Evolutionary conservation across 1,284 basidiomycete species (phyloP).

Genomic region (Bjerkandera adusta): DNA sequence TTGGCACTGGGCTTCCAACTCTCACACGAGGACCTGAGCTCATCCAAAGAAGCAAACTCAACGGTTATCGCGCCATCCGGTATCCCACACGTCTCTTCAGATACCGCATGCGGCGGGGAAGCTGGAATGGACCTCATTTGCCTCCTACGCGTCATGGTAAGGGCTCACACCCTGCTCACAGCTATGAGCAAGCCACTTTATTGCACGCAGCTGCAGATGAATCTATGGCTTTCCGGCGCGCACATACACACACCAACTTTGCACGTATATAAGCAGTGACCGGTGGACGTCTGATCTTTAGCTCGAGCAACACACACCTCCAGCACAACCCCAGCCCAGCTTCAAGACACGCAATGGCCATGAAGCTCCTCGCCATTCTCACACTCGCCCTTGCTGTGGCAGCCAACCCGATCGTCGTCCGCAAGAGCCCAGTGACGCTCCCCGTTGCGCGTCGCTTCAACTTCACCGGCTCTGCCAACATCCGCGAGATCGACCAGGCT

Average conservation of each 20-base stretch:
- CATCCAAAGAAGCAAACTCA: too few relatives aligned
- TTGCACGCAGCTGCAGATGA: too few relatives aligned
- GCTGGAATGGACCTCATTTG: too few relatives aligned
- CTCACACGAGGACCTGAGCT: too few relatives aligned
- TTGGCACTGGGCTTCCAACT: too few relatives aligned
- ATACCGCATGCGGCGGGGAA: too few relatives aligned
- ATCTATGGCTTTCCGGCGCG: too few relatives aligned
- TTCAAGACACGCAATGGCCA: background rate
- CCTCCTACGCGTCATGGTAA: too few relatives aligned
- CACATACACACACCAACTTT: background rate
- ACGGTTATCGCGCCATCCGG: too few relatives aligned
- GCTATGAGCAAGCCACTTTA: too few relatives aligned
- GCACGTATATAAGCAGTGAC: background rate
- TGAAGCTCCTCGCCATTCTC: background rate
- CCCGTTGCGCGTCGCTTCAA: slow-evolving; percentile 14
- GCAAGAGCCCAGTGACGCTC: slow-evolving; percentile 12
- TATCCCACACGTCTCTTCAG: too few relatives aligned
- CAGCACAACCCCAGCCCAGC: background rate
- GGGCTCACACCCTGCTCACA: too few relatives aligned
- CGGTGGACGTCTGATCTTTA: background rate
- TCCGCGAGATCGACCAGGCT: slow-evolving; percentile 13
- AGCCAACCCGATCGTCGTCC: slow-evolving; percentile 8
- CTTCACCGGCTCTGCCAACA: slow-evolving; percentile 4
- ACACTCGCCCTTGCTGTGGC: slow-evolving; percentile 1
- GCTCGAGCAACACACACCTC: background rate